These are phyloP conservation scores for Apium graveolens DNA, from an alignment of 129 eudicot species.

Conservation along the genomic window DNA sequence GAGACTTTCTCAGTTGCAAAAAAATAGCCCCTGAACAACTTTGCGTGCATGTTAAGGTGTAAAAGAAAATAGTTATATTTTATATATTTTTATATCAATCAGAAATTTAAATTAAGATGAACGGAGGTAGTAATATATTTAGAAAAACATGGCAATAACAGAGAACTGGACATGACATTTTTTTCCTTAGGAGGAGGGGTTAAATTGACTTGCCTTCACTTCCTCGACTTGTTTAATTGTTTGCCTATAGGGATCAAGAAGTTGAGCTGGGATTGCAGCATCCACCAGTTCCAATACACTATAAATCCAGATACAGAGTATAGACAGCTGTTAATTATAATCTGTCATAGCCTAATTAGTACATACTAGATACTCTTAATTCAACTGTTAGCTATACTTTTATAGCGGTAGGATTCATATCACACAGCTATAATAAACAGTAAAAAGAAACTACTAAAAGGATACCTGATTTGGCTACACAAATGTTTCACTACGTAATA, in stretches of 20 bases:
- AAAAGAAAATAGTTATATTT: neutral
- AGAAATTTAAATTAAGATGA: neutral
- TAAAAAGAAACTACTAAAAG: neutral
- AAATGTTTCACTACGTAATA: neutral
- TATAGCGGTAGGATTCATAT: neutral
- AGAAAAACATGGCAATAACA: neutral
- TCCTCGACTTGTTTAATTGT: conserved; percentile 68
- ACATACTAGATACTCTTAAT: neutral
- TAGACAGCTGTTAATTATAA: neutral
- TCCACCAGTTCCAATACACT: conserved; percentile 94
- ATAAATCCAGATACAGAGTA: conserved; percentile 7
- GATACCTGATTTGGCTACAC: neutral
- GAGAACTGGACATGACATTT: neutral
- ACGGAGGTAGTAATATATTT: neutral
- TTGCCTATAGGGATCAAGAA: conserved; percentile 59
- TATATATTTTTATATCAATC: neutral
- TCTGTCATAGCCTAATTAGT: neutral
- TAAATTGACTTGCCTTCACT: conserved; percentile 55
- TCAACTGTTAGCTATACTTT: neutral
- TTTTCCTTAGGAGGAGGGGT: neutral
- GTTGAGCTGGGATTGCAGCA: conserved; percentile 76
- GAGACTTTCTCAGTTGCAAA: neutral
- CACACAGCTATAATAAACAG: neutral
- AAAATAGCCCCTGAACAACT: neutral
- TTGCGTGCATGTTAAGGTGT: neutral